These are phyloP conservation scores for Podospora bellae-mahoneyi DNA, from an alignment of 495 filamentous ascomycete genomes.

Conservation along the genomic window DNA sequence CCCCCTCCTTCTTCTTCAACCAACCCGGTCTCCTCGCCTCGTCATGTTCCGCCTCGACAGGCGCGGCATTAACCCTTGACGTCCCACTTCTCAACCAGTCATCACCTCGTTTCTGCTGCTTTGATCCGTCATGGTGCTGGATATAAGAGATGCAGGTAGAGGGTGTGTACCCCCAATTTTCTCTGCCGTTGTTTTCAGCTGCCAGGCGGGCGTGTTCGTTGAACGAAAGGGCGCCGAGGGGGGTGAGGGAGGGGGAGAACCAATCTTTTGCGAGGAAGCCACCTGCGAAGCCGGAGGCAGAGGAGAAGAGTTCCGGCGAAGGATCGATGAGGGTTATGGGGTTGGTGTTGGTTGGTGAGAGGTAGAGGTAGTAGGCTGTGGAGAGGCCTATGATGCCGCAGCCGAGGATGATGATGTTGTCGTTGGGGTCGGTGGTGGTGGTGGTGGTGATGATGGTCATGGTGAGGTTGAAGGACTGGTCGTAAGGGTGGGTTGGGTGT, in stretches of 20 bases:
- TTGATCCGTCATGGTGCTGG: slow-evolving; percentile 25
- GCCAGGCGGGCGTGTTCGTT: slow-evolving; percentile 63
- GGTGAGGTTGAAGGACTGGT: background rate
- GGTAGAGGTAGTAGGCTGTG: slow-evolving; percentile 72
- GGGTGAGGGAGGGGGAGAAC: slow-evolving; percentile 53
- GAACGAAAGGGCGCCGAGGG: slow-evolving; percentile 65
- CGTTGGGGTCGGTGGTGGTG: slow-evolving; percentile 29
- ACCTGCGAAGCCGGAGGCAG: slow-evolving; percentile 68
- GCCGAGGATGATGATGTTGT: slow-evolving; percentile 65
- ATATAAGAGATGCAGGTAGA: slow-evolving; percentile 58
- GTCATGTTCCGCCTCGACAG: slow-evolving; percentile 31
- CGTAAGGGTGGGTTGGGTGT: background rate
- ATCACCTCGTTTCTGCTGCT: slow-evolving; percentile 39
- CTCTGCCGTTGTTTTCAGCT: slow-evolving; percentile 53
- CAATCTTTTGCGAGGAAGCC: slow-evolving; percentile 76
- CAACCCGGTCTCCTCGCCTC: slow-evolving; percentile 48
- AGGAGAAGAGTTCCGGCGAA: slow-evolving; percentile 61
- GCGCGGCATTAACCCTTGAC: slow-evolving; percentile 60
- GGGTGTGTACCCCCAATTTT: slow-evolving; percentile 66
- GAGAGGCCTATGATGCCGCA: slow-evolving; percentile 75
- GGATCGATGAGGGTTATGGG: slow-evolving; percentile 69
- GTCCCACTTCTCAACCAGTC: slow-evolving; percentile 63
- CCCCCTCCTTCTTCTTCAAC: slow-evolving; percentile 53
- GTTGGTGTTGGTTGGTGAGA: slow-evolving; percentile 45
- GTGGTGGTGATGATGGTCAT: background rate